Evolutionary conservation across 768 basidiomycete genomes (phyloP), one percentile per base, ranked within the genome.

Genomic region (Tylopilus rubrobrunneus): DNA sequence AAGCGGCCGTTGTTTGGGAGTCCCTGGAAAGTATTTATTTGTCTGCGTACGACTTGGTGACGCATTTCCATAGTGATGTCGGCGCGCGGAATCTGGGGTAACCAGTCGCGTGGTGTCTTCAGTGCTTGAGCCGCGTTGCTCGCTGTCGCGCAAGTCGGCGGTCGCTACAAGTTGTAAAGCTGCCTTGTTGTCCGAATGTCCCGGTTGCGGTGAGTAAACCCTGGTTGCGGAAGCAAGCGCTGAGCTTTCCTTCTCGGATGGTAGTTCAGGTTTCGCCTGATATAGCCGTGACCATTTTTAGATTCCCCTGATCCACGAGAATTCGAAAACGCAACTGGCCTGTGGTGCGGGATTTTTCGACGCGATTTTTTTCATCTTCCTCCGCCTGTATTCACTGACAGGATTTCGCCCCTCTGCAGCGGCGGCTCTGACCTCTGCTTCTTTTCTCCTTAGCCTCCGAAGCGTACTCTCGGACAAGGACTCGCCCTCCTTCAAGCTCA

Each of bases 401-500:
- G 65, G 58, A 25, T 49, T 33, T 39, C 65, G 57, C 10, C 65
- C 63, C 11, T 67, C 63, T 0, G 63, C 58, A 14, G 50, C 57
- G 1, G 65, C 65, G 1, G 55, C 58, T 45, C 55, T 58, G 12
- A 40, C 49, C 42, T 66, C 66, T 8, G 54, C 56, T 5, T 57
- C 66, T 27, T 51, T 67, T 33, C 65, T 60, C 45, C 66, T 63
- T 2, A 66, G 36, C 44, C 66, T 54, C 45, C 65, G 60, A 7
- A 56, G 12, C 4, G 66, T 67, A 43, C 65, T 67, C 43, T 66
- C 63, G 1, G 66, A 67, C 28, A 66, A 43, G 3, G 7, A 27
- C 12, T 63, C 49, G 23, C 63, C 66, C 39, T 66, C 65, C 45
- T 58, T 63, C 51, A 68, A 56, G 49, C 52, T 57, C 14, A 66